Percentiles rank a stretch among this genome's conserved stretches.
phyloP scores from a whole-genome alignment of 257 asterid genomes.

The Solanum paucissectum region DNA sequence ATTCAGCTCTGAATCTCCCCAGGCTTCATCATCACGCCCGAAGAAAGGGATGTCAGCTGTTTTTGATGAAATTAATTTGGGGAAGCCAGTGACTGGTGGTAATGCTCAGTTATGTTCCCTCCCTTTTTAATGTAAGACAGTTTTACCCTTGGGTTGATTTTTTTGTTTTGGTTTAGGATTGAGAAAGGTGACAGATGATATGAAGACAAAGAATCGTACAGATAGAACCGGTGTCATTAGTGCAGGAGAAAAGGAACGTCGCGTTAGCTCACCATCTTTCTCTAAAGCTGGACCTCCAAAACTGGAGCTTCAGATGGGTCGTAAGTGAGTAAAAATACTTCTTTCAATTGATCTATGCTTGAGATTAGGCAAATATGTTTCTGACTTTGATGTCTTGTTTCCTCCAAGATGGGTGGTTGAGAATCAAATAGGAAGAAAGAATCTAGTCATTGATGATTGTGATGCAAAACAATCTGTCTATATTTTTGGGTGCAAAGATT shows the following conservation, averaged over 20 bases:
- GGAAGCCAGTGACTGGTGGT: constrained; percentile 75
- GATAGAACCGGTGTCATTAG: constrained; percentile 66
- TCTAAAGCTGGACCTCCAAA: constrained; percentile 87
- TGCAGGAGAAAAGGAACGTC: constrained; percentile 47
- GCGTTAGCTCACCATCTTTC: constrained; percentile 42
- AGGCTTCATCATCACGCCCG: constrained; percentile 73
- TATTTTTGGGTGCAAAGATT: constrained; percentile 83
- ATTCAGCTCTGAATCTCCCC: constrained; percentile 57
- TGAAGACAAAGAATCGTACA: constrained; percentile 84
- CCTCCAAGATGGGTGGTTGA: constrained; percentile 88
- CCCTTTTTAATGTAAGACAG: background rate
- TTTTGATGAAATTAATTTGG: constrained; percentile 78
- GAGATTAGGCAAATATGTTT: background rate
- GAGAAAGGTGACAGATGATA: constrained; percentile 86
- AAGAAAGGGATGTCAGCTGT: constrained; percentile 93
- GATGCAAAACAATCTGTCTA: constrained; percentile 93
- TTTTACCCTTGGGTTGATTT: background rate
- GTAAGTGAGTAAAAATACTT: constrained; percentile 61
- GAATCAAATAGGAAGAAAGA: constrained; percentile 80
- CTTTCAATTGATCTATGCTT: background rate
- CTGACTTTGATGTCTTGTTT: background rate
- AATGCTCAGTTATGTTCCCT: constrained; percentile 4
- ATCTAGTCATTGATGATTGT: constrained; percentile 82
- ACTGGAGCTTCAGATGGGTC: constrained; percentile 99
- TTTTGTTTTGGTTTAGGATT: constrained; percentile 34